Percentiles rank a stretch among this genome's conserved stretches.
Conservation (phyloP, 306 rosid species). For the Alnus rubra region DNA sequence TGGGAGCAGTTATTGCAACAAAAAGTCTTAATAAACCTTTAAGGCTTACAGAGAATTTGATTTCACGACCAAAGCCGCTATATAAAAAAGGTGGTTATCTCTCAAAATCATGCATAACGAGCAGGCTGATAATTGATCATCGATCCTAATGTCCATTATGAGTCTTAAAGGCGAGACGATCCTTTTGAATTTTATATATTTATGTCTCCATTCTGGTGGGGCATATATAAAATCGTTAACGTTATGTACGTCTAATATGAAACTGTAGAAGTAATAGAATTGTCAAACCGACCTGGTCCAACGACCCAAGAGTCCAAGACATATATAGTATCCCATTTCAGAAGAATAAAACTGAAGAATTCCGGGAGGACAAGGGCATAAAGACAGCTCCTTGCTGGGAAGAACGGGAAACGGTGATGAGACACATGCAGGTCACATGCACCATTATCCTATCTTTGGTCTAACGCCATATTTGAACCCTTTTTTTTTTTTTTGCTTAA, state of each 20-base stretch:
- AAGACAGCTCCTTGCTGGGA: conserved; percentile 36
- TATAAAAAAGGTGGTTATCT: too few relatives aligned
- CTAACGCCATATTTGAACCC: too few relatives aligned
- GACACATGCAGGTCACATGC: conserved; percentile 19
- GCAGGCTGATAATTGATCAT: too few relatives aligned
- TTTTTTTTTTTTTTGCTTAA: too few relatives aligned
- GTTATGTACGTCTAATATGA: neutral
- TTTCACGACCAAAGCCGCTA: too few relatives aligned
- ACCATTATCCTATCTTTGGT: neutral
- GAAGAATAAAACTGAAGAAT: conserved; percentile 13
- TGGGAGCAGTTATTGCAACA: too few relatives aligned
- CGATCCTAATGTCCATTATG: too few relatives aligned
- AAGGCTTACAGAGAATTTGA: too few relatives aligned
- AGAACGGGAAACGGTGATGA: conserved; percentile 9
- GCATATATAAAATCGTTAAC: neutral
- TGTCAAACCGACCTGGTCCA: conserved; percentile 60
- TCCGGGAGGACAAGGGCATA: conserved; percentile 8
- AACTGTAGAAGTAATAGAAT: neutral
- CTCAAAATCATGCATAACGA: too few relatives aligned
- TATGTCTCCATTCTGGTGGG: neutral
- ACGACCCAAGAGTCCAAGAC: conserved; percentile 34
- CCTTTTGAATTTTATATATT: neutral
- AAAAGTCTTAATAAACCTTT: too few relatives aligned
- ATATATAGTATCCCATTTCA: neutral
- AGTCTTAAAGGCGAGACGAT: too few relatives aligned